phyloP scores from a whole-genome alignment of 2,329 filamentous ascomycete genomes.

The Penicillium vulpinum region DNA sequence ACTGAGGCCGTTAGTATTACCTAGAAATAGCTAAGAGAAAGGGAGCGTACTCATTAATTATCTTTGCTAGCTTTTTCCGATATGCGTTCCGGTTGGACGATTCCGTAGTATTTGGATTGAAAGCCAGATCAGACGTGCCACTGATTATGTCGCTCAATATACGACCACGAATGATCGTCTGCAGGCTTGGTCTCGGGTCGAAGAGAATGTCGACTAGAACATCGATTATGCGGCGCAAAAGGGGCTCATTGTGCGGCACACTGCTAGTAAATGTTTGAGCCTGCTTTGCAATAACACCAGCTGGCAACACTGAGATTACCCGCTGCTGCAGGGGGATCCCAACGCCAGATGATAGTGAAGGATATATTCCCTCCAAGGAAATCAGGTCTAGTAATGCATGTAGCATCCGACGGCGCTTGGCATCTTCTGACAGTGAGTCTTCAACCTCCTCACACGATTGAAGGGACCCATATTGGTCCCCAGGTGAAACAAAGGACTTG shows the following conservation, averaged over 20 bases:
- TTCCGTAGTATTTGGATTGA: conserved; percentile 32
- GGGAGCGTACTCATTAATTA: conserved; percentile 38
- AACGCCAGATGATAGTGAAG: conserved; percentile 44
- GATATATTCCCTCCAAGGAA: conserved; percentile 48
- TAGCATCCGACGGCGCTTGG: conserved; percentile 41
- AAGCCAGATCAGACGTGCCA: conserved; percentile 40
- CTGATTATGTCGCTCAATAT: conserved; percentile 45
- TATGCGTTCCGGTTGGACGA: conserved; percentile 20
- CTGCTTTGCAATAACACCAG: conserved; percentile 44
- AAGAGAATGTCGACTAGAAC: conserved; percentile 33
- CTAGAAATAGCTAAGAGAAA: neutral
- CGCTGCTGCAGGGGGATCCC: conserved; percentile 47
- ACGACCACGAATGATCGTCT: conserved; percentile 40
- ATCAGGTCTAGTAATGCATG: conserved; percentile 46
- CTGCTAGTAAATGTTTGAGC: conserved; percentile 16
- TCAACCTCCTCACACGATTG: conserved; percentile 13
- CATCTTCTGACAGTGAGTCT: conserved; percentile 41
- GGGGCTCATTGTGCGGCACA: conserved; percentile 28
- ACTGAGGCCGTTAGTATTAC: conserved; percentile 27
- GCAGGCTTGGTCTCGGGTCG: conserved; percentile 38
- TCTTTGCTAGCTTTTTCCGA: conserved; percentile 25
- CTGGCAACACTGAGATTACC: conserved; percentile 45
- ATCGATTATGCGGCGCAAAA: conserved; percentile 35
- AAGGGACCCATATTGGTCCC: conserved; percentile 5
- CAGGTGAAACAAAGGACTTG: conserved; percentile 33